Conservation (phyloP, 495 filamentous ascomycete species). For the Darksidea phi region DNA sequence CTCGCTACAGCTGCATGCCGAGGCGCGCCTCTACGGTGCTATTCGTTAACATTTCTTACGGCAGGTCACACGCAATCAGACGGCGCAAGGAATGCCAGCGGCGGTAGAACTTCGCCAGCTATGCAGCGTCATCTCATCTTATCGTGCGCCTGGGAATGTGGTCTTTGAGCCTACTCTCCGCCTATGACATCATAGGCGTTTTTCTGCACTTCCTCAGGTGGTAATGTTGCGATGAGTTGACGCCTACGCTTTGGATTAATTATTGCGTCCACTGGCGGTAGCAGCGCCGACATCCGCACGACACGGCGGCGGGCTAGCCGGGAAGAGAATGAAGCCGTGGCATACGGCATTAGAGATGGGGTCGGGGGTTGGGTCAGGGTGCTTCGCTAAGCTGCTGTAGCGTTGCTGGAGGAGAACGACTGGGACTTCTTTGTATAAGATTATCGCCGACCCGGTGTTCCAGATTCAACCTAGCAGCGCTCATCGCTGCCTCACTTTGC, state of each 20-base stretch:
- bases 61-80: background rate
- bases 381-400: background rate
- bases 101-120: background rate
- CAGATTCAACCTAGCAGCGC: background rate
- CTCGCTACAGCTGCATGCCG: constrained; percentile 1
- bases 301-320: background rate
- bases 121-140: background rate
- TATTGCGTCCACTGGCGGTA: too few relatives aligned
- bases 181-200: background rate
- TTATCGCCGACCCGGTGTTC: background rate
- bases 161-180: background rate
- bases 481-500: background rate
- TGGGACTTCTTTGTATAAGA: background rate
- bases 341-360: background rate
- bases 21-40: background rate
- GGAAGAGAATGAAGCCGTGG: background rate
- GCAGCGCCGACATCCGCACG: too few relatives aligned
- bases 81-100: background rate
- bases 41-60: background rate
- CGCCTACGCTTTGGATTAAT: too few relatives aligned
- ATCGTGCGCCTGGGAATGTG: background rate
- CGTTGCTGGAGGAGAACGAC: background rate
- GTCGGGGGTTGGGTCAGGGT: background rate
- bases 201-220: background rate
- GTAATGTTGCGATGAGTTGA: too few relatives aligned